phyloP scores from a whole-genome alignment of 2,329 filamentous ascomycete species.

The Tricladium varicosporioides region DNA sequence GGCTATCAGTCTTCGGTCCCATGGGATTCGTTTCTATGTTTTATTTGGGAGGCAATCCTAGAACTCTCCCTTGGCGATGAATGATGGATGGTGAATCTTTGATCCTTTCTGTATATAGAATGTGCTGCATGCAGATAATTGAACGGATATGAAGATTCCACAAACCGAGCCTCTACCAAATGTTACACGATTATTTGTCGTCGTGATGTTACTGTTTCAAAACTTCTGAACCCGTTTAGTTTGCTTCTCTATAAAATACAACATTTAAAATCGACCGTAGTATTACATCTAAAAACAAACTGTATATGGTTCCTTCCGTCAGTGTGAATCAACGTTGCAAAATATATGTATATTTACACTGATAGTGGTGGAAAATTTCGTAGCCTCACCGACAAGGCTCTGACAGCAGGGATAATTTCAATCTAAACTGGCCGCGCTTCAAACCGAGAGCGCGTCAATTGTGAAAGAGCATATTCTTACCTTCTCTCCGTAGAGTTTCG shows the following conservation, averaged over 20 bases:
- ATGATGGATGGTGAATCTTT: slow-evolving; percentile 2
- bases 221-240: too few relatives aligned
- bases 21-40: slow-evolving; percentile 4
- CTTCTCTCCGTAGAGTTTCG: not conserved
- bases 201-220: not conserved
- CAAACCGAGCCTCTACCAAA: not conserved
- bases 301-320: too few relatives aligned
- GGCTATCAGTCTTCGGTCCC: not conserved
- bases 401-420: not conserved
- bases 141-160: not conserved
- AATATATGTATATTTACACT: too few relatives aligned
- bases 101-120: slow-evolving; percentile 16
- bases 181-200: not conserved
- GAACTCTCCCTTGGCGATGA: slow-evolving; percentile 3
- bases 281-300: too few relatives aligned
- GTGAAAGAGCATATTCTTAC: not conserved
- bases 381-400: slow-evolving; percentile 3
- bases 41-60: slow-evolving; percentile 5
- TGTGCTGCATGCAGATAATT: slow-evolving; percentile 12
- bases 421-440: not conserved
- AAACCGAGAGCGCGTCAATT: not conserved
- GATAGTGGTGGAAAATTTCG: not conserved
- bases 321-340: too few relatives aligned
- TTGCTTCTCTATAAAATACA: too few relatives aligned
- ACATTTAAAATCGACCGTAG: too few relatives aligned